Evolutionary conservation across 805 yeast genomes (phyloP), one percentile per base, ranked within the genome.

Genomic region (Saturnispora bothae): DNA sequence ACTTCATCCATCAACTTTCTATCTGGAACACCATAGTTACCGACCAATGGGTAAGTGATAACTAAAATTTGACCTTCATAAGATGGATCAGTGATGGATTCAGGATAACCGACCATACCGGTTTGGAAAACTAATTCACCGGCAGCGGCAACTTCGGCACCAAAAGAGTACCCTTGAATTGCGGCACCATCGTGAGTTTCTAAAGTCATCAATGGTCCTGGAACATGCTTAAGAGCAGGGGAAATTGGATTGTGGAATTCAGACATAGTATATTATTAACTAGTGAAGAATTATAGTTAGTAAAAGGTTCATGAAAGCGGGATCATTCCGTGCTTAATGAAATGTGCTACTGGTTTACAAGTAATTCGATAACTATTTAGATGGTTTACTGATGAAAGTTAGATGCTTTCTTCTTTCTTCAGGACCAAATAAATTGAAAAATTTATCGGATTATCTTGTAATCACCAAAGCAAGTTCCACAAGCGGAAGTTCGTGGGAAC

Each of bases 91-190:
- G 98, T 92, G 94, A 92, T 86, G 7, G 96, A 83, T 62, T 92
- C 98, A 30, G 97, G 98, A 61, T 92, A 92, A 45, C 98, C 98
- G 51, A 92, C 97, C 96, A 92, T 88, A 69, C 98, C 97, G 46
- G 98, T 92, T 65, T 94, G 97, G 76, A 92, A 92, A 44, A 92
- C 98, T 53, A 94, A 76, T 67, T 92, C 98, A 72, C 98, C 98
- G 41, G 97, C 94, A 41, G 78, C 76, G 19, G 95, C 61, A 43
- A 70, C 75, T 45, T 79, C 79, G 40, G 97, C 95, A 70, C 98
- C 98, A 54, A 92, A 92, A 16, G 97, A 89, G 67, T 82, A 85
- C 65, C 98, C 98, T 64, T 85, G 92, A 51, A 89, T 71, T 42
- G 78, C 74, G 46, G 76, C 62, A 50, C 96, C 96, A 60, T 83